Conservation (phyloP, 208 protist genomes). For the Trypanosoma lewisi region DNA sequence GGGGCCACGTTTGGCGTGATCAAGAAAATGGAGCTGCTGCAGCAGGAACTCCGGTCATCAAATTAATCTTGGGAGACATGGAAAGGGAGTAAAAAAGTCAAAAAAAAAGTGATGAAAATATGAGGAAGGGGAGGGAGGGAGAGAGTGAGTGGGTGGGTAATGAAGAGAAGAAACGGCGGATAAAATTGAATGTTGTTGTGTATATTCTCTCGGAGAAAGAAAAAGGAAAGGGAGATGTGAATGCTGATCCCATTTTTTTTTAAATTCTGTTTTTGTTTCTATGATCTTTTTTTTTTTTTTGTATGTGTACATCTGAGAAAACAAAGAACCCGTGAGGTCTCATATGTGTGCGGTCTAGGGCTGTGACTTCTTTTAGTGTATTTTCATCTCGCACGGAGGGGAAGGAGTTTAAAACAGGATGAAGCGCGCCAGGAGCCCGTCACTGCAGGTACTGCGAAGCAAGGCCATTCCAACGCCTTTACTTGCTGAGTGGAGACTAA, state of each 20-base stretch:
- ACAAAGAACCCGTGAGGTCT: not conserved
- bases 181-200: too few relatives aligned
- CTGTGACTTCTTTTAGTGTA: not conserved
- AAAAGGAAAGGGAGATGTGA: too few relatives aligned
- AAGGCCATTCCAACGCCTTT: slow-evolving; percentile 8
- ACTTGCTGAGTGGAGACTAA: slow-evolving; percentile 21
- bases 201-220: too few relatives aligned
- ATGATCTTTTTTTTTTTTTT: too few relatives aligned
- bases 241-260: too few relatives aligned
- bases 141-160: not conserved
- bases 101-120: not conserved
- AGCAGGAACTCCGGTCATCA: slow-evolving; percentile 53
- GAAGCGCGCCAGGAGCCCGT: slow-evolving; percentile 26
- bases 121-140: not conserved
- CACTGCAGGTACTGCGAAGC: slow-evolving; percentile 1
- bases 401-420: slow-evolving; percentile 3
- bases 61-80: not conserved
- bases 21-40: slow-evolving; percentile 75
- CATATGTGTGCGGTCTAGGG: too few relatives aligned
- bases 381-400: not conserved
- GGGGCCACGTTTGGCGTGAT: slow-evolving; percentile 79
- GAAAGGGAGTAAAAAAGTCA: not conserved
- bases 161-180: too few relatives aligned
- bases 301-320: not conserved
- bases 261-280: too few relatives aligned